Evolutionary conservation across 371 early-diverging fungal species (phyloP), one percentile per base, ranked within the genome.

Genomic region (Parasitella parasitica): DNA sequence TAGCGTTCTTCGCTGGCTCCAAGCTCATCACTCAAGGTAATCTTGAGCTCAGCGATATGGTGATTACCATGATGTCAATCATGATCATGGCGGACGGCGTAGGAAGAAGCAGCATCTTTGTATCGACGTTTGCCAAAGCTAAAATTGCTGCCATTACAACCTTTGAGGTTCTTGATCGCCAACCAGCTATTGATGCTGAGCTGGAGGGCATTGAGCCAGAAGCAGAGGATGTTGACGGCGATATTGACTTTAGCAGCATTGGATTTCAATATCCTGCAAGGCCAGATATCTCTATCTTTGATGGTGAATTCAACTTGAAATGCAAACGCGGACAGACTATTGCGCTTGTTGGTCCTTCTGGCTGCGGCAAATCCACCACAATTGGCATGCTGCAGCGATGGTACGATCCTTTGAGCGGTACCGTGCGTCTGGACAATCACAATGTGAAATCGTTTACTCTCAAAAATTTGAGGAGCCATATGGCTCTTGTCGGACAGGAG

Each of bases 401-500:
- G 76, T 97, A 96, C 70, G 94, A 97, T 64, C 85, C 82, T 11
- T 51, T 58, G 9, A 64, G 69, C 1, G 94, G 94, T 7, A 54
- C 69, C 1, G 84, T 92, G 12, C 63, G 64, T 1, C 55, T 93
- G n/a, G 92, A 96, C 63, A 84, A 85, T 12, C 61, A 75, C 26
- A 84, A 92, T 61, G 85, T 91, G 46, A 72, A 77, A 51, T 76
- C 80, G 22, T 84, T 89, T 65, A 72, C 80, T 36, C 60, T 91
- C 27, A 67, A 73, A 20, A 82, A 86, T 50, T 70, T 93, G 11
- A 86, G 95, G 34, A 64, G 81, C 4, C 83, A 89, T 56, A 85
- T 96, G 75, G 89, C 91, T 3, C 70, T 95, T 24, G 95, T 97
- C 4, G 86, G 22, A 2, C 97, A 98, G 73, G 96, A 96, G 65